These are phyloP conservation scores for Sordariomycetes sp. DNA, from an alignment of 2,329 filamentous ascomycete species.

Conservation along the genomic window DNA sequence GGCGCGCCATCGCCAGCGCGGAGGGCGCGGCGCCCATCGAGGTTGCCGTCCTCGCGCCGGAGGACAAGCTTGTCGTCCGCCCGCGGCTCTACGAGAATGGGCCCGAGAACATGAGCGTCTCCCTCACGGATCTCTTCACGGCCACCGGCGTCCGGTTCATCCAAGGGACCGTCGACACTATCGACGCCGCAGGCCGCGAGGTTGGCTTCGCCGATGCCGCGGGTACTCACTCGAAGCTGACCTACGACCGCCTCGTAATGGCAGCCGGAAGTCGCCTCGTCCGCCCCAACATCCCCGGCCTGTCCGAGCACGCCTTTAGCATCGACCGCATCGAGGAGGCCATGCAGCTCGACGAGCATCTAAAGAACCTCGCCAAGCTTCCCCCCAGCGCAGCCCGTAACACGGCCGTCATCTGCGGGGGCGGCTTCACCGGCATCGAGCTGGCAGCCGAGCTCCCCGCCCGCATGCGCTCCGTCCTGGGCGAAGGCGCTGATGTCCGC, in stretches of 20 bases:
- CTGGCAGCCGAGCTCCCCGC: constrained; percentile 15
- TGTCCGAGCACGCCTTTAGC: constrained; percentile 18
- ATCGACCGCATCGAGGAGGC: constrained; percentile 17
- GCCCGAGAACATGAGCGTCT: constrained; percentile 11
- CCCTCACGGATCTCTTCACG: constrained; percentile 13
- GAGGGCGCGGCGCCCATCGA: constrained; percentile 9
- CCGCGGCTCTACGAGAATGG: constrained; percentile 20
- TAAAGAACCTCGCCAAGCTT: constrained; percentile 12
- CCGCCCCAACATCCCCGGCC: constrained; percentile 15
- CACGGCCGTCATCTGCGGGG: constrained; percentile 20
- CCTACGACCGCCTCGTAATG: constrained; percentile 20
- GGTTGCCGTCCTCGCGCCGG: constrained; percentile 17
- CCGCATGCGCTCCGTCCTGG: constrained; percentile 12
- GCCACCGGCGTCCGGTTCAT: constrained; percentile 14
- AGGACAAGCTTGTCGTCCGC: constrained; percentile 16
- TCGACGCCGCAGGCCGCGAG: constrained; percentile 8
- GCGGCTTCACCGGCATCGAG: constrained; percentile 21
- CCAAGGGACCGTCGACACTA: constrained; percentile 10
- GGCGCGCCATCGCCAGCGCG: constrained; percentile 12
- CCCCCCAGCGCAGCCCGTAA: constrained; percentile 13
- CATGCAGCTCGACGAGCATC: constrained; percentile 14
- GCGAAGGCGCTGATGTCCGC: background rate
- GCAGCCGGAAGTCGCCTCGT: constrained; percentile 20
- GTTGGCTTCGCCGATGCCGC: constrained; percentile 7
- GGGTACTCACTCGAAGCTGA: constrained; percentile 7